phyloP scores from a whole-genome alignment of 331 rosid genomes.

The Malus hybrid region DNA sequence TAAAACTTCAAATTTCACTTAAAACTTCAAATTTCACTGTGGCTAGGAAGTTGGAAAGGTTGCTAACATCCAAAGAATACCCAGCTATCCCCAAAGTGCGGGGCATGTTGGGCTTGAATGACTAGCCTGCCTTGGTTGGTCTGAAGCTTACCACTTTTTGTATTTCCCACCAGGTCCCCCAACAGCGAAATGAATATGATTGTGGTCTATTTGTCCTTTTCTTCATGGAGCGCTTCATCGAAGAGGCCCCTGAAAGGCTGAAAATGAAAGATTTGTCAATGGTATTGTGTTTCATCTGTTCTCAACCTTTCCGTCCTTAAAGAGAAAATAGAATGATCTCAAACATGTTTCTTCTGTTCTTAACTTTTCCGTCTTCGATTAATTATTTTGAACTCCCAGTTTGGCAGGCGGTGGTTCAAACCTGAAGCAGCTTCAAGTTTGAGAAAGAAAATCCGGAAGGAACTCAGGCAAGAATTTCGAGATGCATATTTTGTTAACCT shows the following conservation, averaged over 20 bases:
- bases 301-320: background rate
- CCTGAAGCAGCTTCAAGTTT: conserved; percentile 81
- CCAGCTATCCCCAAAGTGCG: background rate
- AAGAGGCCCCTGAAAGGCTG: conserved; percentile 73
- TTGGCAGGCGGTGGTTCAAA: conserved; percentile 81
- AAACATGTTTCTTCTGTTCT: background rate
- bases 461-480: conserved; percentile 48
- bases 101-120: background rate
- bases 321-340: background rate
- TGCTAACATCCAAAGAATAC: background rate
- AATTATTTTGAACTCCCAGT: conserved; percentile 38
- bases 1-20: background rate
- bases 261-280: conserved; percentile 57
- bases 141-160: conserved; percentile 1
- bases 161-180: conserved; percentile 74
- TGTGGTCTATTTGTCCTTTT: conserved; percentile 90
- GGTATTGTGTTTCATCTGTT: conserved; percentile 34
- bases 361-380: conserved; percentile 3
- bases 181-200: conserved; percentile 87
- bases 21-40: background rate
- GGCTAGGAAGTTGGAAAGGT: background rate
- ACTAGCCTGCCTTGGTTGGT: background rate
- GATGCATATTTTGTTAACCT: conserved; percentile 13
- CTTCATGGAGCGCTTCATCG: conserved; percentile 85
- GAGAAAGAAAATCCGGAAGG: conserved; percentile 63